Percentiles rank a stretch among this genome's conserved stretches.
Conservation (phyloP, 306 rosid species). For the Castanea sativa region DNA sequence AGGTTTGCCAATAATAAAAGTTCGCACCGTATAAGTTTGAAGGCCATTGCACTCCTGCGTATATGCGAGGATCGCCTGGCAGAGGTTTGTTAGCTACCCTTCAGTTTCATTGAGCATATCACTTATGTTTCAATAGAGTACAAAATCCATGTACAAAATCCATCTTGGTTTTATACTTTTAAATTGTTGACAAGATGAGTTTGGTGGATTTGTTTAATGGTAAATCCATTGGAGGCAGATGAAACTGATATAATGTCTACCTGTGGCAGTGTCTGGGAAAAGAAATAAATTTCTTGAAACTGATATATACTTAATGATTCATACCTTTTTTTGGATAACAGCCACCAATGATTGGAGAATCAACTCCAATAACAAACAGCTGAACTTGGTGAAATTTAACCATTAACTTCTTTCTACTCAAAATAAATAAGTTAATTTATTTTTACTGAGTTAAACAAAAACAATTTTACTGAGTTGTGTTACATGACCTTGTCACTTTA, state of each 20-base stretch:
- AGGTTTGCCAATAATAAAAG: conserved; percentile 92
- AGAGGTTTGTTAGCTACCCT: conserved; percentile 69
- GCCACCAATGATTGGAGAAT: too few species aligned
- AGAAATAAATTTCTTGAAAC: neutral
- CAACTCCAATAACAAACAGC: too few species aligned
- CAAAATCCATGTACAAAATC: neutral
- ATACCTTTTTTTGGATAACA: neutral
- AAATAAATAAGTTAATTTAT: neutral
- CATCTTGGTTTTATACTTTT: neutral
- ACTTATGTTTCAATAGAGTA: conserved; percentile 5
- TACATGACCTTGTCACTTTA: neutral
- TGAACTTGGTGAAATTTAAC: neutral
- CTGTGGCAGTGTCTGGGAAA: neutral
- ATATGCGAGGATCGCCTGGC: conserved; percentile 99
- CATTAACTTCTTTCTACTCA: neutral
- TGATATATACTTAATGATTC: neutral
- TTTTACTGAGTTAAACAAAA: too few species aligned
- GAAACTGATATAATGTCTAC: neutral
- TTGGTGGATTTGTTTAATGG: neutral
- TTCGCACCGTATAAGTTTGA: conserved; percentile 95
- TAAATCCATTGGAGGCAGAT: neutral
- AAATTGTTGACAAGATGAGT: neutral
- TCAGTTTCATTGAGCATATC: conserved; percentile 14
- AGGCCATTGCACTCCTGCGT: conserved; percentile 98
- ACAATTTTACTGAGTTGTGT: neutral